Evolutionary conservation across 805 yeast genomes (phyloP), one percentile per base, ranked within the genome.

Genomic region (Pichia cabralensis): DNA sequence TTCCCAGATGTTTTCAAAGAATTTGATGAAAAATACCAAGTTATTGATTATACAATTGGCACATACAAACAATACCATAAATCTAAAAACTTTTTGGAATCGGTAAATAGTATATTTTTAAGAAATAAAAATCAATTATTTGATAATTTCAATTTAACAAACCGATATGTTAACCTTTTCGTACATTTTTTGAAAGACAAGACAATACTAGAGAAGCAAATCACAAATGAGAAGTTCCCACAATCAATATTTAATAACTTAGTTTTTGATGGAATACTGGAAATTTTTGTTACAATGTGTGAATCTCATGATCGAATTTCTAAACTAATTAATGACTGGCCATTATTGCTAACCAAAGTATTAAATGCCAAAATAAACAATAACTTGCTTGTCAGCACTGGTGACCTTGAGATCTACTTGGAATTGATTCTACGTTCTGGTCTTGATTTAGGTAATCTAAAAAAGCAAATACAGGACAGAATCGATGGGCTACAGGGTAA

Each of bases 321-420:
- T 2, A 50, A 42, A 15, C 39, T 62, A 9, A 35, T 56, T 3
- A 30, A 34, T 10, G 35, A 37, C 2, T 58, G 60, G 60, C 23
- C 26, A 19, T 27, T 18, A 14, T 31, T 36, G 6, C 15, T 36
- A 11, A 19, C 13, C 11, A 18, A 24, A 17, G 21, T 36, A 6
- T 12, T 36, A 6, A 26, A 23, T 19, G 24, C 29, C 2, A 17
- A 29, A 8, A 28, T 34, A 5, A 24, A 18, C 3, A 28, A 34
- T 28, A 28, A 33, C 10, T 20, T 23, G 13, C n/a, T 23, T n/a
- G 14, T 18, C 8, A 17, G 15, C 16, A 20, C 31, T 8, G 9
- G 17, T 15, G 11, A 15, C 3, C 24, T 34, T 1, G 14, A 20
- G 14, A 8, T 11, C 2, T 16, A 12, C 12, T 22, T 35, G 8